Evolutionary conservation across 305 asterid species (phyloP).

Genomic region (Fraxinus velutina): DNA sequence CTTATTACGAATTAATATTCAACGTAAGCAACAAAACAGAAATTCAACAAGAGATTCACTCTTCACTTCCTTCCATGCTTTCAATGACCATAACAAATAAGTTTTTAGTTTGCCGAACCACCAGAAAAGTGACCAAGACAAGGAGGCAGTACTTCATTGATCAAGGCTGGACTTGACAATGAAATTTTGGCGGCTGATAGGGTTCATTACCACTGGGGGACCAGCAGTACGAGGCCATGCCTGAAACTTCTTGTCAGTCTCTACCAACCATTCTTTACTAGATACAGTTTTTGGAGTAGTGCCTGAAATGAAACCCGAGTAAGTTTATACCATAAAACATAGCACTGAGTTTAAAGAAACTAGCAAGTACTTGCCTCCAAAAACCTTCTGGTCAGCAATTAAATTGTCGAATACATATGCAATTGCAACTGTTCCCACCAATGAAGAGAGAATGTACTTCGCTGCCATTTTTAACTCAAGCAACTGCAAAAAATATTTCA

Average conservation of each 20-base stretch:
- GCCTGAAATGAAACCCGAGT: slow-evolving; percentile 30
- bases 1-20: slow-evolving; percentile 23
- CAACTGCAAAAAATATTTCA: slow-evolving; percentile 15
- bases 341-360: neutral
- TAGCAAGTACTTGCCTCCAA: slow-evolving; percentile 39
- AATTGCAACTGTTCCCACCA: slow-evolving; percentile 33
- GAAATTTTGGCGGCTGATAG: slow-evolving; percentile 76
- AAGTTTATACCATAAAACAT: neutral
- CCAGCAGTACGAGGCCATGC: slow-evolving; percentile 81
- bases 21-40: slow-evolving; percentile 7
- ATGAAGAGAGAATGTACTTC: slow-evolving; percentile 21
- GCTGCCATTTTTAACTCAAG: slow-evolving; percentile 32
- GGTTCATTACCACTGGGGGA: slow-evolving; percentile 96
- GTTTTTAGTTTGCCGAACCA: slow-evolving; percentile 2
- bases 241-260: slow-evolving; percentile 51
- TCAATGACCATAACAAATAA: slow-evolving; percentile 11
- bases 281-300: slow-evolving; percentile 40
- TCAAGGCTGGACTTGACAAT: slow-evolving; percentile 69
- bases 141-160: slow-evolving; percentile 13
- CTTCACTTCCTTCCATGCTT: slow-evolving; percentile 5
- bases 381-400: slow-evolving; percentile 38
- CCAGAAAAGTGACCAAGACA: neutral
- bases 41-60: slow-evolving; percentile 16
- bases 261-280: slow-evolving; percentile 44
- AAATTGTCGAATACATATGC: slow-evolving; percentile 34